Evolutionary conservation across 176 grass and related monocot genomes (phyloP), one percentile per base, ranked within the genome.

Genomic region (Pontederia paniculata): DNA sequence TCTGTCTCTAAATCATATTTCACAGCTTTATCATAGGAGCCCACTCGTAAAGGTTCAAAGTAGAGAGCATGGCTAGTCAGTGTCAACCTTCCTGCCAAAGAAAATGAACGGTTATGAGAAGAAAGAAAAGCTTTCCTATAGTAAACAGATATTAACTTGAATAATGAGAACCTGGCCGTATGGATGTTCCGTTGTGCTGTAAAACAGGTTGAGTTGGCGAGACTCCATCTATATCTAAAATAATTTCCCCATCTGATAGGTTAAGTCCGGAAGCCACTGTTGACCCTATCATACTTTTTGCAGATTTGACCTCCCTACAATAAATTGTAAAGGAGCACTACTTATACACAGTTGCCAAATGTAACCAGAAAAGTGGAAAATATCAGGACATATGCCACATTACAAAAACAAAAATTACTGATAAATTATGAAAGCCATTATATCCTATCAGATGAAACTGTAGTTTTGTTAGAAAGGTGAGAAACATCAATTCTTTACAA

Each of bases 21-120:
- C 0, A 75, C 70, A 60, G 93, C 74, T 67, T 90, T 80, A 2
- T 69, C 28, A 48, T 90, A 86, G 9, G 77, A 84, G 23, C 84
- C 80, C 19, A 90, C 83, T 8, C 86, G 76, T 47, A 84, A 70
- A 12, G 86, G 56, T 83, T 97, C 86, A 22, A 97, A 97, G 70
- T 97, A 97, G 65, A 97, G 54, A 0, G 93, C 83, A 17, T 89
- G 74, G 42, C 58, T 97, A 8, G 86, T 97, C 51, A 97, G 76
- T 0, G 83, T 97, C 65, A 97, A 72, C 64, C 91, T 75, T 54
- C 91, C 91, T 97, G 72, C 54, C 76, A 43, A 70, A 80, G 71
- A 19, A 56, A 70, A 12, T 62, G 47, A 44, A 75, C 50, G 14
- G 72, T 72, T 54, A 42, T 3, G 31, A 63, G 69, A 58, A 57